phyloP scores from a whole-genome alignment of 2,329 filamentous ascomycete genomes.

The Trichoderma aggressivum region DNA sequence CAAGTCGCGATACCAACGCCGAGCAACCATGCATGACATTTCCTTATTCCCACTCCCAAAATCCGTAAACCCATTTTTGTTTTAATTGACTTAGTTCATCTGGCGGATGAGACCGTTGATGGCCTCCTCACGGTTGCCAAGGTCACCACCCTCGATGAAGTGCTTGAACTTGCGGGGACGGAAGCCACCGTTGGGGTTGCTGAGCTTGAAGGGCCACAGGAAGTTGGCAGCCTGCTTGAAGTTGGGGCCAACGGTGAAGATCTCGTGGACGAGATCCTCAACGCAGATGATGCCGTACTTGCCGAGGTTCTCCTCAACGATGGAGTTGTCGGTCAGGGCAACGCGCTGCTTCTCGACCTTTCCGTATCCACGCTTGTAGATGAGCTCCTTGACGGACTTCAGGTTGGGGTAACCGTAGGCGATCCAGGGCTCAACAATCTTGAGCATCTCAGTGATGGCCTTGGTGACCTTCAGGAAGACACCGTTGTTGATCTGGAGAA shows the following conservation, averaged over 20 bases:
- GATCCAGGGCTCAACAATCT: conserved; percentile 97
- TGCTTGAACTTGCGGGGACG: conserved; percentile 96
- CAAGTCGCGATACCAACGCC: conserved; percentile 42
- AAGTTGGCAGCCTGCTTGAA: conserved; percentile 99
- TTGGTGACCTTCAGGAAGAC: conserved; percentile 98
- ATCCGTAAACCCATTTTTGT: conserved; percentile 24
- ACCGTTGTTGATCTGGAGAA: conserved; percentile 99
- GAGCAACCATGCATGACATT: conserved; percentile 37
- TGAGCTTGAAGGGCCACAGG: conserved; percentile 99
- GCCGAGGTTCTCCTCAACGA: conserved; percentile 95
- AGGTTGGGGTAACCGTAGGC: conserved; percentile 99
- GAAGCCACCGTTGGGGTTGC: conserved; percentile 97
- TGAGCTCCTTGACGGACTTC: conserved; percentile 96
- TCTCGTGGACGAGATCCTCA: conserved; percentile 99
- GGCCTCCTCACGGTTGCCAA: conserved; percentile 97
- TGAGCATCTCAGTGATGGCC: conserved; percentile 95
- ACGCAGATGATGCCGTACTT: conserved; percentile 99
- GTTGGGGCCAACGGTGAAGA: conserved; percentile 97
- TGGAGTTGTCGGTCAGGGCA: conserved; percentile 93
- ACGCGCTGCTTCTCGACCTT: conserved; percentile 99
- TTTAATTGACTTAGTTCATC: conserved; percentile 74
- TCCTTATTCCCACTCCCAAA: conserved; percentile 30
- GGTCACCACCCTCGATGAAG: conserved; percentile 97
- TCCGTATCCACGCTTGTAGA: conserved; percentile 99
- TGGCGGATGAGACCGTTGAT: conserved; percentile 95